Evolutionary conservation across 129 eudicot species (phyloP).

Genomic region (Smallanthus sonchifolius): DNA sequence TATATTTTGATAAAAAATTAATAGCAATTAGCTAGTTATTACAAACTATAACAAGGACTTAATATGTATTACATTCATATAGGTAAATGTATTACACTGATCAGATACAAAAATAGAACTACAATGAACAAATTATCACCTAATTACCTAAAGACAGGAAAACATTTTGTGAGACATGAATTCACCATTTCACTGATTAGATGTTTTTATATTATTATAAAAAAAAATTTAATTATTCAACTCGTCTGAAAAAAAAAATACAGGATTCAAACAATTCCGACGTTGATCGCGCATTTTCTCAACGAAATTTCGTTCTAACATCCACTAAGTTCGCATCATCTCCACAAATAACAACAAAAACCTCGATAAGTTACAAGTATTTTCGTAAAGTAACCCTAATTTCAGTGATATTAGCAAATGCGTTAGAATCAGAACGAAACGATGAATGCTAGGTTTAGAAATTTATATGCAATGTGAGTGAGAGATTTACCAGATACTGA

Average conservation of each 20-base stretch:
- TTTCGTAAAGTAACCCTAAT: not conserved
- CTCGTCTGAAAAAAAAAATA: no score
- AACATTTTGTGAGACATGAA: not conserved
- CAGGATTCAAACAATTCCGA: not conserved
- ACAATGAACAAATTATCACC: not conserved
- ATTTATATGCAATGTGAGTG: not conserved
- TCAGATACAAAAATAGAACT: not conserved
- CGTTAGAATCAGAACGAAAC: not conserved
- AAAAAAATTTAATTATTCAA: no score
- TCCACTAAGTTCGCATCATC: not conserved
- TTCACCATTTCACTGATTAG: not conserved
- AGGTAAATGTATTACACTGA: no score
- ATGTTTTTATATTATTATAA: not conserved
- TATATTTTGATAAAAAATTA: not conserved
- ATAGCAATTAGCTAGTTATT: not conserved
- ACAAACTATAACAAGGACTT: no score
- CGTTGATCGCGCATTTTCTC: not conserved
- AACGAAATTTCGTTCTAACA: not conserved
- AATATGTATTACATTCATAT: no score
- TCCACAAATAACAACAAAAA: not conserved
- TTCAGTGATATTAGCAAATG: not conserved
- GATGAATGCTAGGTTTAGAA: not conserved
- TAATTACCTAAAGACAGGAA: not conserved
- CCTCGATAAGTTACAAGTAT: not conserved
- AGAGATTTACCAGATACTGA: conserved; percentile 2